Conservation (phyloP, 208 protist genomes). For the Trichomonas tenax region DNA sequence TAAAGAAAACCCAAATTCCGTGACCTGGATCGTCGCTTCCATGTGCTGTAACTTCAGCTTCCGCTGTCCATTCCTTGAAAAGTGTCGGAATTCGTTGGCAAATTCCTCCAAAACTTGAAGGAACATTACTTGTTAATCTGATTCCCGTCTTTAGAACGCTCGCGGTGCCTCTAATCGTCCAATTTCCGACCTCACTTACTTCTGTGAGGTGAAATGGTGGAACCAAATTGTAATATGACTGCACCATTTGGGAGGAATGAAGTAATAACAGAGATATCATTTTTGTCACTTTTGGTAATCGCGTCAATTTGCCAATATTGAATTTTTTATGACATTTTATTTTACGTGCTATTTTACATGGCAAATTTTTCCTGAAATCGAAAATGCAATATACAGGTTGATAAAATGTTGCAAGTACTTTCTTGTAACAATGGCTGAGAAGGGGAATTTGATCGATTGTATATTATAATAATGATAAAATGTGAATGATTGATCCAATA, state of each 20-base stretch:
- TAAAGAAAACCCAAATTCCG: not conserved
- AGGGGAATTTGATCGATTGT: no score
- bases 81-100: not conserved
- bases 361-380: no score
- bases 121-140: not conserved
- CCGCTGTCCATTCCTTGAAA: not conserved
- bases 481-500: no score
- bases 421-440: no score
- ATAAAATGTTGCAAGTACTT: no score
- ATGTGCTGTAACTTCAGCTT: not conserved
- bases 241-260: not conserved
- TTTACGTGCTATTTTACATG: no score
- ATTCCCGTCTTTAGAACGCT: not conserved
- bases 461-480: no score
- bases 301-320: no score
- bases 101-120: not conserved
- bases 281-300: not conserved
- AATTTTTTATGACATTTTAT: no score
- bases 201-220: not conserved
- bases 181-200: not conserved
- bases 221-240: not conserved
- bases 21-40: not conserved
- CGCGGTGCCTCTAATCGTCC: not conserved
- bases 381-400: no score
- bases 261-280: not conserved